Evolutionary conservation across 2,329 filamentous ascomycete genomes (phyloP).

Genomic region (Pseudopyrenochaeta lycopersici): DNA sequence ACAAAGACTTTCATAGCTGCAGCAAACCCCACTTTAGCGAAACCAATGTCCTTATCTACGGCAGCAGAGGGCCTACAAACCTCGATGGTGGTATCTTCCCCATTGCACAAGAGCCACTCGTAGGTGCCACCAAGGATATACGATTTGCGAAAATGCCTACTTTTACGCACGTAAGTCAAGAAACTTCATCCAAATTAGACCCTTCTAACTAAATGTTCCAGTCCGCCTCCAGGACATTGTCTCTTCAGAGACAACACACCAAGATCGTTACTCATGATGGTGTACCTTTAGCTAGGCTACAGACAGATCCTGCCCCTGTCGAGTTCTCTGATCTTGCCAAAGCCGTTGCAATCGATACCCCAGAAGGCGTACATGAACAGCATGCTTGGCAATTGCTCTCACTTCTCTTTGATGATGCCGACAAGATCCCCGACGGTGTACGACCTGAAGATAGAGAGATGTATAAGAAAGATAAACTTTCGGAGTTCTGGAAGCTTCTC

Average conservation of each 20-base stretch:
- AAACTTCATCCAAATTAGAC: neutral
- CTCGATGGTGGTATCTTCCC: conserved; percentile 61
- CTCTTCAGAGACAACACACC: conserved; percentile 65
- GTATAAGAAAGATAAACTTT: conserved; percentile 68
- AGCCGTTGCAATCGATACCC: conserved; percentile 47
- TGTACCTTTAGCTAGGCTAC: conserved; percentile 67
- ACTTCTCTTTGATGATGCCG: conserved; percentile 78
- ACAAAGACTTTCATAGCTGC: conserved; percentile 74
- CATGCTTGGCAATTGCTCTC: conserved; percentile 86
- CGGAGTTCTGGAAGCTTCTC: conserved; percentile 67
- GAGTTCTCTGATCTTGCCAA: conserved; percentile 62
- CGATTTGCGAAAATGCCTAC: conserved; percentile 70
- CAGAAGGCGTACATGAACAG: conserved; percentile 67
- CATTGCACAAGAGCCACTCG: conserved; percentile 65
- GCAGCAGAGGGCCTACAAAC: conserved; percentile 55
- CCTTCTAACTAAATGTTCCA: conserved; percentile 41
- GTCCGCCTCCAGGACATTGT: conserved; percentile 65
- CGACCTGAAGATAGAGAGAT: conserved; percentile 52
- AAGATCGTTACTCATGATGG: conserved; percentile 55
- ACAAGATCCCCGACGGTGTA: conserved; percentile 48
- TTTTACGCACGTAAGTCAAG: conserved; percentile 49
- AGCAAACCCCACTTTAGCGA: conserved; percentile 83
- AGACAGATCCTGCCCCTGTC: conserved; percentile 57
- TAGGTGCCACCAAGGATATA: conserved; percentile 71
- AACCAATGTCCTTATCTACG: conserved; percentile 75